A percentile compares a stretch with the other conserved stretches of the same genome.
These are phyloP conservation scores for Cardamine resedifolia DNA, from an alignment of 345 rosid species.

Conservation along the genomic window DNA sequence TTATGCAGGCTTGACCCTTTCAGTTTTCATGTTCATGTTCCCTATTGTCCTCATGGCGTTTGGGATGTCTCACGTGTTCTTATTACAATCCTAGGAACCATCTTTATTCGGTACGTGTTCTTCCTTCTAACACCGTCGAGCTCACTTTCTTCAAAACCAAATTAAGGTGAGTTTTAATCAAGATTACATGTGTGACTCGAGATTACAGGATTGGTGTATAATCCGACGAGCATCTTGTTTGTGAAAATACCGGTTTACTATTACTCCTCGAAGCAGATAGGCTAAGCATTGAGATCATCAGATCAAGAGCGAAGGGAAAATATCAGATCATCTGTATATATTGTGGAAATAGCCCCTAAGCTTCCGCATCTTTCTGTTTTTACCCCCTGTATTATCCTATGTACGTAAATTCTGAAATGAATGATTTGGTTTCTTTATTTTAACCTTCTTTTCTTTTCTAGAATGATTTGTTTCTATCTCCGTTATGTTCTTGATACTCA, in stretches of 20 bases:
- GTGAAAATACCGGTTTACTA: slow-evolving; percentile 72
- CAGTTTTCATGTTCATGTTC: slow-evolving; percentile 54
- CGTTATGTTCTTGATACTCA: not conserved
- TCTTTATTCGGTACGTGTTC: too few species aligned
- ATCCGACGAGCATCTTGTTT: slow-evolving; percentile 66
- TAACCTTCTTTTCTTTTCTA: not conserved
- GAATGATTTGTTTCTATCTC: not conserved
- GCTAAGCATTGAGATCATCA: slow-evolving; percentile 63
- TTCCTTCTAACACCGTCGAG: slow-evolving; percentile 60
- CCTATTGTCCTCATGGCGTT: slow-evolving; percentile 59
- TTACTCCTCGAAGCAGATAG: slow-evolving; percentile 61
- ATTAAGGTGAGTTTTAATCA: slow-evolving; percentile 37
- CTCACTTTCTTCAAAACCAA: slow-evolving; percentile 69
- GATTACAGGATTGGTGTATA: slow-evolving; percentile 58
- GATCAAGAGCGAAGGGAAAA: slow-evolving; percentile 70
- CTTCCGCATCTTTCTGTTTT: not conserved
- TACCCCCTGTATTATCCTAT: not conserved
- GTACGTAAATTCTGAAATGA: not conserved
- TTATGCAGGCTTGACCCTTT: slow-evolving; percentile 44
- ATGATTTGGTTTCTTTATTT: not conserved
- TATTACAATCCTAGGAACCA: too few species aligned
- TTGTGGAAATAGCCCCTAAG: not conserved
- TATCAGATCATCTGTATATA: too few species aligned
- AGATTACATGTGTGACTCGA: not conserved
- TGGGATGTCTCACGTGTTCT: too few species aligned